Percentiles rank a stretch among this genome's conserved stretches.
phyloP scores from a whole-genome alignment of 1,139 yeast genomes.

The Sugiyamaella novakii region DNA sequence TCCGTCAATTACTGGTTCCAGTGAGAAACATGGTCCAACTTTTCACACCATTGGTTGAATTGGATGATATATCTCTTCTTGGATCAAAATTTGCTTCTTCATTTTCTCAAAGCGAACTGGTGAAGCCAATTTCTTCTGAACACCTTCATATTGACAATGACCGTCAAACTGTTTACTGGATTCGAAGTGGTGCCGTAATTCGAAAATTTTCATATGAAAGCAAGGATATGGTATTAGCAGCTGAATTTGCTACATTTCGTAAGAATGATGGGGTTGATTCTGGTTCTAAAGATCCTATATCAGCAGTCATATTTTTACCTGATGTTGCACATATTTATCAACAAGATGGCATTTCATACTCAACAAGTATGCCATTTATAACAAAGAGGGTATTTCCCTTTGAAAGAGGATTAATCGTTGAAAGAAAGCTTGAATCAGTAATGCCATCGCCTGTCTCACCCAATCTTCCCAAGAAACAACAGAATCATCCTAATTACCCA shows the following conservation, averaged over 20 bases:
- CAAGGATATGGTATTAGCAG: constrained; percentile 49
- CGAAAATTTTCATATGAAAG: constrained; percentile 53
- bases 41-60: constrained; percentile 2
- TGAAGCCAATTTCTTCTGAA: constrained; percentile 8
- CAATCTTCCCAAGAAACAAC: background rate
- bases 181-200: constrained; percentile 53
- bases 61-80: constrained; percentile 4
- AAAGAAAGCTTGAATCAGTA: constrained; percentile 44
- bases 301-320: constrained; percentile 34
- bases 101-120: background rate
- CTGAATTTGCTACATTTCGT: constrained; percentile 52
- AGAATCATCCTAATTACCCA: constrained; percentile 30
- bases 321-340: constrained; percentile 53
- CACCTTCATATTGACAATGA: constrained; percentile 9
- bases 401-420: constrained; percentile 65
- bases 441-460: background rate
- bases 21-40: no score
- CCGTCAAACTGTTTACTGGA: constrained; percentile 45
- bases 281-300: constrained; percentile 7
- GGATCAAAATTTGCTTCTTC: background rate
- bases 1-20: no score
- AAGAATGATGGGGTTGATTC: background rate
- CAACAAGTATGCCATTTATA: constrained; percentile 64
- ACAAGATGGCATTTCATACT: constrained; percentile 57
- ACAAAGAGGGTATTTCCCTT: constrained; percentile 59